These are phyloP conservation scores for Colletotrichum falcatum DNA, from an alignment of 2,329 filamentous ascomycete genomes.

Conservation along the genomic window DNA sequence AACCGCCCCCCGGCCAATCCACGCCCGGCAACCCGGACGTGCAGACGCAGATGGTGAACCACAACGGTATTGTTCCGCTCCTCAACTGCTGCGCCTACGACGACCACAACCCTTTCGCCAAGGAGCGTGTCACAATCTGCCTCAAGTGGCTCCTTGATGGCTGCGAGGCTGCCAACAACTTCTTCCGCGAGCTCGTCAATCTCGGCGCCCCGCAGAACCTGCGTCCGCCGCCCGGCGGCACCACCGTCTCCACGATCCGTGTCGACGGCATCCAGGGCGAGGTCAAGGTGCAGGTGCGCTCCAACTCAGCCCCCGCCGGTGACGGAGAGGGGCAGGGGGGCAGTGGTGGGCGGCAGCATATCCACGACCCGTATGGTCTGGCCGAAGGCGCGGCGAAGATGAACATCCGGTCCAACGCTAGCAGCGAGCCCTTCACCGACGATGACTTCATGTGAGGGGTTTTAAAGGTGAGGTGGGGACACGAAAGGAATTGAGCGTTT, in stretches of 20 bases:
- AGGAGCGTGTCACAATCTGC: constrained; percentile 89
- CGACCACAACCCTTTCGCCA: constrained; percentile 92
- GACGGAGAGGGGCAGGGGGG: constrained; percentile 32
- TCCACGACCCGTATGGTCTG: constrained; percentile 52
- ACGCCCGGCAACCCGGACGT: constrained; percentile 78
- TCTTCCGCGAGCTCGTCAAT: constrained; percentile 73
- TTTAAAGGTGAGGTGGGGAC: neutral
- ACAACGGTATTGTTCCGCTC: constrained; percentile 88
- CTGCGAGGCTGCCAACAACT: constrained; percentile 78
- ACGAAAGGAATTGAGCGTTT: neutral
- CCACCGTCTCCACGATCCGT: constrained; percentile 58
- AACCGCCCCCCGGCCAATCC: constrained; percentile 76
- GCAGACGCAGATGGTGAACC: constrained; percentile 86
- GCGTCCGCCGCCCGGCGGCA: constrained; percentile 50
- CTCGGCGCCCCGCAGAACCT: constrained; percentile 55
- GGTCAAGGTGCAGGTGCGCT: constrained; percentile 65
- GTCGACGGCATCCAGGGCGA: constrained; percentile 69
- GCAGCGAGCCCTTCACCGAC: constrained; percentile 51
- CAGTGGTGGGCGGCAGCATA: constrained; percentile 32
- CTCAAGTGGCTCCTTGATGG: constrained; percentile 86
- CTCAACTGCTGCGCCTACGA: constrained; percentile 93
- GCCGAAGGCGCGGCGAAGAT: constrained; percentile 58
- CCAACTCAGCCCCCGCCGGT: constrained; percentile 35
- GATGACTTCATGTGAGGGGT: constrained; percentile 57
- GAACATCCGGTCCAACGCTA: constrained; percentile 49